phyloP scores from a whole-genome alignment of 2,329 filamentous ascomycete genomes.

The Trichoderma gracile region DNA sequence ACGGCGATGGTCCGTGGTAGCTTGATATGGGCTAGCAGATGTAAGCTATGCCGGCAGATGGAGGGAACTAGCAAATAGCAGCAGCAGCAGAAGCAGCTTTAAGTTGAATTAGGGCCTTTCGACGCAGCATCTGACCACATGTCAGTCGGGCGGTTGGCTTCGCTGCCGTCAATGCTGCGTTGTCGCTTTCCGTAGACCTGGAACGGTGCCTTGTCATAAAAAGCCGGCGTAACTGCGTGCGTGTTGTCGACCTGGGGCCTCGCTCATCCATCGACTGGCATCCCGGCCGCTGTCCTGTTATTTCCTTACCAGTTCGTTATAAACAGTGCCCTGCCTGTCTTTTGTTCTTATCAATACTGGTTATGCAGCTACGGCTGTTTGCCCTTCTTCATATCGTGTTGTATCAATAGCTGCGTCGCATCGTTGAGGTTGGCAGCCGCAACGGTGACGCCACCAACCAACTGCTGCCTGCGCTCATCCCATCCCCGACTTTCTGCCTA shows the following conservation, averaged over 20 bases:
- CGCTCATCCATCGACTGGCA: neutral
- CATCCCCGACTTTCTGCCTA: neutral
- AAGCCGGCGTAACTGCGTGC: neutral
- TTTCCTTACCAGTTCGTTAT: neutral
- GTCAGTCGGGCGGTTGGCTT: conserved; percentile 5
- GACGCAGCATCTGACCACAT: neutral
- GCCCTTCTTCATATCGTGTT: neutral
- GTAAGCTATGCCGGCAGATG: conserved; percentile 18
- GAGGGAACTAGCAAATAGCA: neutral
- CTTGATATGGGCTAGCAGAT: neutral
- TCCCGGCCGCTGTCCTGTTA: neutral
- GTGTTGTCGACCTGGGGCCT: neutral
- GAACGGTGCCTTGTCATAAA: neutral
- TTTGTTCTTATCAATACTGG: neutral
- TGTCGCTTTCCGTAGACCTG: neutral
- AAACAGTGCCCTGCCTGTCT: neutral
- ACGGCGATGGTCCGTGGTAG: neutral
- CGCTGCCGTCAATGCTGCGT: neutral
- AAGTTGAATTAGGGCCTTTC: neutral
- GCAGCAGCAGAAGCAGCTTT: neutral
- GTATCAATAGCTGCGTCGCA: neutral
- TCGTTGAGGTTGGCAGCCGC: neutral
- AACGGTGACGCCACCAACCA: conserved; percentile 12
- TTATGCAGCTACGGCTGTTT: neutral
- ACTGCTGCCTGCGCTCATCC: conserved; percentile 1